Evolutionary conservation across 83 land plant genomes (phyloP).

Genomic region (Picea mariana): DNA sequence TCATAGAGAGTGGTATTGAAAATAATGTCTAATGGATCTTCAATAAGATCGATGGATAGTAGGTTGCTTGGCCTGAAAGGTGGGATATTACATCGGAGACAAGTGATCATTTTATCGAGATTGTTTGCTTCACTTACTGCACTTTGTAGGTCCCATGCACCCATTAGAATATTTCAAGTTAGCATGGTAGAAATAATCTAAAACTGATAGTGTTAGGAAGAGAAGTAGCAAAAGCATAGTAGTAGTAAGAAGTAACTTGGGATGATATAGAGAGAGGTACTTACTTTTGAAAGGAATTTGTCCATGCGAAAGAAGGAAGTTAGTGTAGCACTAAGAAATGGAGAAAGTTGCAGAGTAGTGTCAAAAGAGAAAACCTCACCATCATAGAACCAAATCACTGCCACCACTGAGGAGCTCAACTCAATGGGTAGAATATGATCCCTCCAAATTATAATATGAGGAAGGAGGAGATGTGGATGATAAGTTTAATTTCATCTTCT

Average conservation of each 20-base stretch:
- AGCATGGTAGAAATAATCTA: too few relatives aligned
- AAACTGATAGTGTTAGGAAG: too few relatives aligned
- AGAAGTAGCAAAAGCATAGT: too few relatives aligned
- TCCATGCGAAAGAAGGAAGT: too few relatives aligned
- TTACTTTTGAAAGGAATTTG: too few relatives aligned
- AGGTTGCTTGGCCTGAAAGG: background rate
- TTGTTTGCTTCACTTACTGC: background rate
- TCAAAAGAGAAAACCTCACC: background rate
- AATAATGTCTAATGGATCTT: background rate
- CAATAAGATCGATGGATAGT: background rate
- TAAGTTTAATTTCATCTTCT: background rate
- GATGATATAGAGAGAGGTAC: too few relatives aligned
- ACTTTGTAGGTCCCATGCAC: background rate
- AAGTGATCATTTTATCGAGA: background rate
- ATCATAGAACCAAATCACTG: slow-evolving; percentile 22
- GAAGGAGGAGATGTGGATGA: slow-evolving; percentile 5
- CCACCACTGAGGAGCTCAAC: slow-evolving; percentile 23
- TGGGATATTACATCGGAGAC: background rate
- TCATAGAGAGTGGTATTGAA: background rate
- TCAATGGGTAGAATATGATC: background rate
- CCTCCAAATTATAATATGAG: background rate
- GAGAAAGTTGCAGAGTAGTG: slow-evolving; percentile 9
- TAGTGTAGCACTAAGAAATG: too few relatives aligned
- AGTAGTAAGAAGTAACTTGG: too few relatives aligned
- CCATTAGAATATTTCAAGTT: too few relatives aligned